Conservation (phyloP, 2,329 filamentous ascomycete genomes). For the Penicillium sp. region DNA sequence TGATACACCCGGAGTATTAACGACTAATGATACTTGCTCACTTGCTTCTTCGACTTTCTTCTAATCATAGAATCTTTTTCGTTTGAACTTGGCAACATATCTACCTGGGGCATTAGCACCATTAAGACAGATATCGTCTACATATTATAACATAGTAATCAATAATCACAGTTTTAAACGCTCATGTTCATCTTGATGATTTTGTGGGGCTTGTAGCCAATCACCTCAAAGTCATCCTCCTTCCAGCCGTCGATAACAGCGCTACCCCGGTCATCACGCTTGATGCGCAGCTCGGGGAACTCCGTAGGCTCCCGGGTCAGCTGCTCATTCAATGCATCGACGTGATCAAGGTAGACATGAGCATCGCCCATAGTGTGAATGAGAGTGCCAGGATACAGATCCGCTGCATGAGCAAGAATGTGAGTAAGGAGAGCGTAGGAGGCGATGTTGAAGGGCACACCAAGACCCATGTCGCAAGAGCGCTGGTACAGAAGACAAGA, state of each 20-base stretch:
- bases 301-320: conserved; percentile 73
- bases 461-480: conserved; percentile 94
- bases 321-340: conserved; percentile 81
- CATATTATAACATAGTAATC: conserved; percentile 10
- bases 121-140: conserved; percentile 24
- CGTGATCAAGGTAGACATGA: conserved; percentile 92
- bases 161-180: conserved; percentile 52
- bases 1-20: conserved; percentile 9
- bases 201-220: conserved; percentile 88
- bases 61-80: not conserved
- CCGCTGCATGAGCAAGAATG: conserved; percentile 86
- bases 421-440: conserved; percentile 91
- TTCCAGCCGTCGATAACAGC: conserved; percentile 94
- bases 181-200: conserved; percentile 98
- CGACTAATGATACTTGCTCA: conserved; percentile 2
- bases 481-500: conserved; percentile 91
- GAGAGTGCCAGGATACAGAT: conserved; percentile 78
- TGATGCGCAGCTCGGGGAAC: conserved; percentile 77
- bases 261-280: conserved; percentile 63
- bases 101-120: conserved; percentile 2
- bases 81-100: conserved; percentile 1
- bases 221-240: conserved; percentile 79
- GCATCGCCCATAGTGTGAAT: conserved; percentile 97
- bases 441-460: conserved; percentile 97
- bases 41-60: not conserved